A percentile compares a stretch with the other conserved stretches of the same genome.
These are phyloP conservation scores for Jackrogersella multiformis DNA, from an alignment of 495 filamentous ascomycete species.

Conservation along the genomic window DNA sequence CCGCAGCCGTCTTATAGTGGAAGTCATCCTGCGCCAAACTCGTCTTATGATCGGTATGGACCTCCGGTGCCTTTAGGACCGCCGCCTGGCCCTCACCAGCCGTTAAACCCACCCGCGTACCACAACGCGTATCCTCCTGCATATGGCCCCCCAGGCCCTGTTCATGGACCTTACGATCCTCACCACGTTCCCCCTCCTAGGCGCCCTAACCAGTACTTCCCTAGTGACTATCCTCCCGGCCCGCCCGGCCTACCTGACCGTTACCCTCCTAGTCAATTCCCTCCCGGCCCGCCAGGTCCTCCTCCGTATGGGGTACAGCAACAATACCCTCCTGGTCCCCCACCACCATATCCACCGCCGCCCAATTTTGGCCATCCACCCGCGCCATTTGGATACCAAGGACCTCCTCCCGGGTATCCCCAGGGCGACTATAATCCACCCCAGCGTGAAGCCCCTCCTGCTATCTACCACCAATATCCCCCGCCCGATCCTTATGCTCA, in stretches of 20 bases:
- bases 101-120: constrained; percentile 44
- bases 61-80: constrained; percentile 37
- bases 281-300: constrained; percentile 17
- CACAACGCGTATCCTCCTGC: constrained; percentile 38
- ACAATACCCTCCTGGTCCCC: constrained; percentile 36
- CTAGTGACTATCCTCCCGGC: constrained; percentile 21
- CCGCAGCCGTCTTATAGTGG: constrained; percentile 41
- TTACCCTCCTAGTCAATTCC: constrained; percentile 32
- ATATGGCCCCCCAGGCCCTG: constrained; percentile 37
- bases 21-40: constrained; percentile 34
- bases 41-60: constrained; percentile 36
- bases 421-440: constrained; percentile 41
- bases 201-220: constrained; percentile 23
- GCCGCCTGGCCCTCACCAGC: constrained; percentile 42
- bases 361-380: constrained; percentile 30
- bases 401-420: constrained; percentile 45
- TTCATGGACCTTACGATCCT: constrained; percentile 29
- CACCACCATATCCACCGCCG: constrained; percentile 40
- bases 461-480: constrained; percentile 25
- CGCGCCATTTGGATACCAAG: constrained; percentile 41
- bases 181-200: constrained; percentile 28
- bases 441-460: constrained; percentile 26
- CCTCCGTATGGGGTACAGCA: constrained; percentile 30
- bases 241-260: constrained; percentile 22
- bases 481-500: constrained; percentile 25